Evolutionary conservation across 2,329 filamentous ascomycete genomes (phyloP), one percentile per base, ranked within the genome.

Genomic region (Exophiala spinifera): DNA sequence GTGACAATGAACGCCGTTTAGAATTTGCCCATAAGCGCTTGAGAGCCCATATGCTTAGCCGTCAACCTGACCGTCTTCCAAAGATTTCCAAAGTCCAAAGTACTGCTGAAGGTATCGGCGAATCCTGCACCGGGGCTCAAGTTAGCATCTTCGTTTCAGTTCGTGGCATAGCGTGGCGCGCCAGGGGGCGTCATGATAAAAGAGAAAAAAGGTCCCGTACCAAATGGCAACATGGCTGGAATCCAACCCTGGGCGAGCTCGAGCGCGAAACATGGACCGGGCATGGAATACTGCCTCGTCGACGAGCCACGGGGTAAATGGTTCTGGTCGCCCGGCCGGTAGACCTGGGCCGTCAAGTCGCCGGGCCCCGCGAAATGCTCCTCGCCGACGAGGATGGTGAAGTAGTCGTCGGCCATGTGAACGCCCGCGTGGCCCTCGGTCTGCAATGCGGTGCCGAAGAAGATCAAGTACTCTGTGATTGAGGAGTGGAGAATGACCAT

Each of bases 361-460:
- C 86, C 86, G 1, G 85, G 82, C 3, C 82, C 79, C 76, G 90
- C 91, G 61, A 89, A 87, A 65, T 83, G 78, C 74, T 95, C 85
- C 64, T 85, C 83, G 64, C 91, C 91, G 13, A 78, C 77, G 28
- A 96, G 79, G 77, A 96, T 95, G 78, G 91, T 83, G 79, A 96
- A 96, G 79, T 94, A 96, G 78, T 96, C 91, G 74, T 95, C 88
- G 14, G 90, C 90, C 11, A 89, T 92, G 79, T 95, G 91, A 47
- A 90, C 87, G 61, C 91, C 91, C 1, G 84, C 83, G 78, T 95
- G 90, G 58, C 91, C 91, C 73, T 95, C 90, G 11, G 91, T 95
- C 64, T 90, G 90, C 63, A 91, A 74, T 8, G 88, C 80, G 1
- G 88, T 89, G 69, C 89, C 89, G 70, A 94, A 95, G 74, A 95